Base-by-base conservation (phyloP, 2,329 filamentous ascomycete species). In the Aspergillus persii region DNA sequence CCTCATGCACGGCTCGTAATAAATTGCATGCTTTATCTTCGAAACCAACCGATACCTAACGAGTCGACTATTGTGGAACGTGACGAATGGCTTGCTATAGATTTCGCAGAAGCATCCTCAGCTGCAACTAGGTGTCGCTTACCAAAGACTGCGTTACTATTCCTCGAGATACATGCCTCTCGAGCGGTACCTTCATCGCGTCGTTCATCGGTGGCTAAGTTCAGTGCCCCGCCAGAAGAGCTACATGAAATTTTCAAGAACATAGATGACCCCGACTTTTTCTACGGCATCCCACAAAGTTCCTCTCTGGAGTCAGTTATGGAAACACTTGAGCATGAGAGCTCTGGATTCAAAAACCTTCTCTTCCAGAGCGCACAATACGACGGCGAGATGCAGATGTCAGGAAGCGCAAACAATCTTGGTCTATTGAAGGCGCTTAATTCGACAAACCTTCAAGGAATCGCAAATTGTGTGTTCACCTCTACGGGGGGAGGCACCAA, bases 221-320 rank as follows among this genome's bases (percentile, higher is more conserved):
- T 64, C 64, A 71, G 80, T 50, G 78, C 87, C 29, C 84, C 90
- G 6, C 82, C 84, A 3, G 86, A 90, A 31, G 81, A 96, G 1
- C 80, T 98, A 11, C 82, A 96, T 49, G 81, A 84, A 0, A 93
- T 99, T 2, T 99, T 95, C 72, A 89, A 91, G 70, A 94, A 91
- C 61, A 90, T 99, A 50, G 93, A 97, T 70, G 96, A 99, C 69
- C 94, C 93, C 1, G 95, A 99, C 73, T 89, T 92, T 0, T 99
- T 96, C 73, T 99, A 99, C 71, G 96, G 95, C 3, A 83, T 97
- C 7, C 86, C 91, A 47, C 90, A 96, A 73, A 85, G 86, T 46
- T 85, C 92, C 6, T 92, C 87, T 58, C 77, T 99, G 15, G 81
- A 84, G 15, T 91, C 89, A 9, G 89, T 98, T 1, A 80, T 98